Evolutionary conservation across 352 stramenopile species (phyloP).

Genomic region (Globisporangium echinulatum): DNA sequence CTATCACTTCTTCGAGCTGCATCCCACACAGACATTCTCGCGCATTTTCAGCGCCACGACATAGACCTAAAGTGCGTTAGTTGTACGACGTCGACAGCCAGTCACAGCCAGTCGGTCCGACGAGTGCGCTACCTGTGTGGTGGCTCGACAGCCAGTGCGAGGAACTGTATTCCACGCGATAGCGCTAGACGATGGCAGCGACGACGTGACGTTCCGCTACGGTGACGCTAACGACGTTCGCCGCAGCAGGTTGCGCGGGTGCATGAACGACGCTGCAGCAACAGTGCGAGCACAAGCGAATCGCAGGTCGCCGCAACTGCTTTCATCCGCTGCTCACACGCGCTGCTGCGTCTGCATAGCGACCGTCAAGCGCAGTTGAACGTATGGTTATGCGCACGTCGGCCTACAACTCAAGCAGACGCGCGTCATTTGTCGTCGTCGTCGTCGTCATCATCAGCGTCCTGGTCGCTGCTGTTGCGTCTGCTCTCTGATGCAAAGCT

Average conservation of each 20-base stretch:
- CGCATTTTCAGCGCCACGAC: too few species aligned
- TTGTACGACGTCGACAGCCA: too few species aligned
- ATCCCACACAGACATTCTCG: background rate
- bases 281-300: background rate
- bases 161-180: conserved; percentile 50
- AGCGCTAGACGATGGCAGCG: conserved; percentile 44
- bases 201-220: conserved; percentile 11
- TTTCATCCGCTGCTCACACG: too few species aligned
- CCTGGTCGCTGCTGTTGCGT: background rate
- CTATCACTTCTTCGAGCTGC: conserved; percentile 17
- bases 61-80: too few species aligned
- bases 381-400: background rate
- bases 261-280: conserved; percentile 15
- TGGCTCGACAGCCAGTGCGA: conserved; percentile 32
- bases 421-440: background rate
- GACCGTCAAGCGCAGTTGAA: background rate
- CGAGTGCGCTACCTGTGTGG: conserved; percentile 7
- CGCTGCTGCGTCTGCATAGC: background rate
- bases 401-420: background rate
- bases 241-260: conserved; percentile 36
- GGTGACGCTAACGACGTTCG: conserved; percentile 36
- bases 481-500: background rate
- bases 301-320: too few species aligned
- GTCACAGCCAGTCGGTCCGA: too few species aligned
- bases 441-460: background rate